Evolutionary conservation across 2,329 filamentous ascomycete species (phyloP).

Genomic region (Xylariaceae sp.): DNA sequence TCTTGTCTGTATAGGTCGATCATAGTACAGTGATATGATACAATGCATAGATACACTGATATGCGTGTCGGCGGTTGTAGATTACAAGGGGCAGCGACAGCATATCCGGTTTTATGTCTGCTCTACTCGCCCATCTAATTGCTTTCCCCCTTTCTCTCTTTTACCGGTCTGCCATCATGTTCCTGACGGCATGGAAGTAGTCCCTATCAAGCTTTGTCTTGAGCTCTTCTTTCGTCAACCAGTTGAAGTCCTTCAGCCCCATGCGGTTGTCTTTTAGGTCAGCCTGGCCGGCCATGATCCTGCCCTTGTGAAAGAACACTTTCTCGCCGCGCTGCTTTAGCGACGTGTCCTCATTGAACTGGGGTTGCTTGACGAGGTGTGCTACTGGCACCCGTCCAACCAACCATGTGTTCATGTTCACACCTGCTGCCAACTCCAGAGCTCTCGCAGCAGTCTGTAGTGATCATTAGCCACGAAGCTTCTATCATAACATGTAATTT

Average conservation of each 20-base stretch:
- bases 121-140: neutral
- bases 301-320: constrained; percentile 93
- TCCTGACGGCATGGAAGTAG: constrained; percentile 78
- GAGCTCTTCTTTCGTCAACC: constrained; percentile 91
- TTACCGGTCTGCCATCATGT: constrained; percentile 83
- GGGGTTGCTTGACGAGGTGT: constrained; percentile 68
- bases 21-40: constrained; percentile 35
- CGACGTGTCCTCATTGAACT: constrained; percentile 50
- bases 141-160: neutral
- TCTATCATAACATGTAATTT: neutral
- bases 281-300: constrained; percentile 97
- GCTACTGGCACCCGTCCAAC: constrained; percentile 90
- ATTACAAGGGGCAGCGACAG: constrained; percentile 12
- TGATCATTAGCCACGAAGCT: constrained; percentile 25
- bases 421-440: constrained; percentile 76
- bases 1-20: constrained; percentile 11
- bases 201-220: constrained; percentile 65
- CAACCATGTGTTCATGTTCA: constrained; percentile 99
- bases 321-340: constrained; percentile 69
- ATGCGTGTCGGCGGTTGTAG: constrained; percentile 6
- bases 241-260: constrained; percentile 83
- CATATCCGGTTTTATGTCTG: constrained; percentile 7
- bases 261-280: constrained; percentile 74
- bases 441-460: constrained; percentile 80
- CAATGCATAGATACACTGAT: constrained; percentile 36